These are phyloP conservation scores for Nothopassalora personata DNA, from an alignment of 2,329 filamentous ascomycete species.

Conservation along the genomic window DNA sequence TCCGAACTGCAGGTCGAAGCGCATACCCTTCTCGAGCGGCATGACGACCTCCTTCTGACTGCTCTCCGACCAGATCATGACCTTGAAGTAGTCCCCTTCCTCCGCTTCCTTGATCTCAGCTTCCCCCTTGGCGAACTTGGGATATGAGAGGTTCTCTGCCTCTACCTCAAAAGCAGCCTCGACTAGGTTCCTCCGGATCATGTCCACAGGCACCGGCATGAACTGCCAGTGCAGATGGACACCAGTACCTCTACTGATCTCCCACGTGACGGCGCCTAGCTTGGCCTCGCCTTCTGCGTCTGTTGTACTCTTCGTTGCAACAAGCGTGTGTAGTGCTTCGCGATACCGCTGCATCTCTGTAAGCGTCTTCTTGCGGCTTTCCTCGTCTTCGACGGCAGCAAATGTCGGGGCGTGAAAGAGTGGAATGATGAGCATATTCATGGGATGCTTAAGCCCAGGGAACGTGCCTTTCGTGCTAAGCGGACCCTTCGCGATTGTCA, in stretches of 20 bases:
- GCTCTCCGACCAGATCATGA: slow-evolving; percentile 37
- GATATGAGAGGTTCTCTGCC: slow-evolving; percentile 67
- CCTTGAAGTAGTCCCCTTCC: slow-evolving; percentile 32
- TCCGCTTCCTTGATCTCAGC: slow-evolving; percentile 22
- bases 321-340: slow-evolving; percentile 70
- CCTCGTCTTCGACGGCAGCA: slow-evolving; percentile 58
- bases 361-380: slow-evolving; percentile 53
- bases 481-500: slow-evolving; percentile 89
- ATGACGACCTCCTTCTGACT: slow-evolving; percentile 61
- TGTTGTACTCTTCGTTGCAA: slow-evolving; percentile 38
- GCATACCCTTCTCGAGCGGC: slow-evolving; percentile 67
- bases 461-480: slow-evolving; percentile 69
- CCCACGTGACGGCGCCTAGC: slow-evolving; percentile 84
- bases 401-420: slow-evolving; percentile 76
- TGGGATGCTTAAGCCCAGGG: slow-evolving; percentile 66
- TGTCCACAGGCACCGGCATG: slow-evolving; percentile 64
- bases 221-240: slow-evolving; percentile 95
- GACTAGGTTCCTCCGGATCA: slow-evolving; percentile 67
- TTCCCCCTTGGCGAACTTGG: slow-evolving; percentile 42
- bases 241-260: slow-evolving; percentile 75
- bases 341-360: slow-evolving; percentile 81
- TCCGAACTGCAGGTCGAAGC: slow-evolving; percentile 89
- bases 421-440: slow-evolving; percentile 87
- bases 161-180: slow-evolving; percentile 86
- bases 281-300: slow-evolving; percentile 43